A percentile compares a stretch with the other conserved stretches of the same genome.
phyloP scores from a whole-genome alignment of 176 grass and related monocot genomes.

The Cymbopogon citratus region DNA sequence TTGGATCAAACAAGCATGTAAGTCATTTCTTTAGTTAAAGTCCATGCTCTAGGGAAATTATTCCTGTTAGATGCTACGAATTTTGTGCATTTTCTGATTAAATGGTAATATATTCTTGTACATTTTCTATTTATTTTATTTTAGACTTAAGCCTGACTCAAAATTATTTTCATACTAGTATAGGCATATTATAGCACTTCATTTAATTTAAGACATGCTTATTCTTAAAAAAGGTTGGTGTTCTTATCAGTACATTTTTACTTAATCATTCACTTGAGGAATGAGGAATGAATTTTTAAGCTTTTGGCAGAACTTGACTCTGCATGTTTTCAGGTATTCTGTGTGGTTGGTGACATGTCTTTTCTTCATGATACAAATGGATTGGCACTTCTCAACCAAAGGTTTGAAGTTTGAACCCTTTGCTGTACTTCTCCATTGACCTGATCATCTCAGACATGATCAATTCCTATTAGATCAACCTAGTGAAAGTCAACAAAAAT shows the following conservation, averaged over 20 bases:
- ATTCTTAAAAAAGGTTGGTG: background rate
- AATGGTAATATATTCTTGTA: conserved; percentile 8
- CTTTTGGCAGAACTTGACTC: conserved; percentile 10
- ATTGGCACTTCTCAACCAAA: conserved; percentile 80
- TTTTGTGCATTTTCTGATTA: conserved; percentile 11
- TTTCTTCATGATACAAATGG: conserved; percentile 99
- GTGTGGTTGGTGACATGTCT: conserved; percentile 91
- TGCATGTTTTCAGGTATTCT: conserved; percentile 61
- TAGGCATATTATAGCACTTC: background rate
- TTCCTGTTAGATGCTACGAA: background rate
- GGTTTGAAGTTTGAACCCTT: conserved; percentile 47
- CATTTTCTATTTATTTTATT: conserved; percentile 15
- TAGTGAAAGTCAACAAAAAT: conserved; percentile 6
- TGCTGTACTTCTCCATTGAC: background rate
- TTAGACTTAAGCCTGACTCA: background rate
- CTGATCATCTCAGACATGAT: background rate
- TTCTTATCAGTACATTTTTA: background rate
- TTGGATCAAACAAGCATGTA: conserved; percentile 79
- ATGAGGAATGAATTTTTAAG: background rate
- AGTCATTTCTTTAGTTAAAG: conserved; percentile 19
- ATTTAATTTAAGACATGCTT: background rate
- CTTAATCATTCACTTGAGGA: background rate
- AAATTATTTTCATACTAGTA: background rate
- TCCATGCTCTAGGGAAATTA: background rate
- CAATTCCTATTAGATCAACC: conserved; percentile 1